Percentiles rank a stretch among this genome's conserved stretches.
These are phyloP conservation scores for Metarhizium rileyi DNA, from an alignment of 2,329 filamentous ascomycete species.

Conservation along the genomic window DNA sequence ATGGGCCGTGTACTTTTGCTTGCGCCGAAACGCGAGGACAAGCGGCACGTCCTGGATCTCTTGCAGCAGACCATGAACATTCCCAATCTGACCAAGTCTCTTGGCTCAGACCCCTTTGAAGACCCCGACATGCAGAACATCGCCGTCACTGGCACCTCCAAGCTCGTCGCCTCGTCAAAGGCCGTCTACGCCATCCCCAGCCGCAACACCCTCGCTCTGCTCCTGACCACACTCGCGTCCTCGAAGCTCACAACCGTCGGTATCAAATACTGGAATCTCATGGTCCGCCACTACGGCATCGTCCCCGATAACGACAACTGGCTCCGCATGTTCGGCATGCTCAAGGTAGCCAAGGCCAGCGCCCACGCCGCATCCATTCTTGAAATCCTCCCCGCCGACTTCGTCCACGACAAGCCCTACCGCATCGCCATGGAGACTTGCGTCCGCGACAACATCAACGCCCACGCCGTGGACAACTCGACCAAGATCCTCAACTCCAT, in stretches of 20 bases:
- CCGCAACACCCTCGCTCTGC: constrained; percentile 54
- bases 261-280: constrained; percentile 66
- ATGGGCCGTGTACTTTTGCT: constrained; percentile 74
- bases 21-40: constrained; percentile 48
- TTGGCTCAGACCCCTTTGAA: constrained; percentile 10
- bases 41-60: constrained; percentile 62
- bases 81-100: constrained; percentile 38
- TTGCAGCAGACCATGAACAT: constrained; percentile 77
- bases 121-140: constrained; percentile 15
- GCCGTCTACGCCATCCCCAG: constrained; percentile 34
- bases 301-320: constrained; percentile 64
- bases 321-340: constrained; percentile 55
- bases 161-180: constrained; percentile 7
- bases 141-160: constrained; percentile 6
- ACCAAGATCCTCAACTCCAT: constrained; percentile 57
- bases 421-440: constrained; percentile 66
- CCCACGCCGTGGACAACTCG: constrained; percentile 55
- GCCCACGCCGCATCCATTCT: constrained; percentile 51
- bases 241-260: constrained; percentile 52
- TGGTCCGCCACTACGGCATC: constrained; percentile 54
- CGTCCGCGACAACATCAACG: constrained; percentile 66
- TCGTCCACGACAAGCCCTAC: constrained; percentile 46
- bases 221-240: constrained; percentile 54
- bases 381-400: constrained; percentile 35
- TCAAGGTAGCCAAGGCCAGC: constrained; percentile 58